Evolutionary conservation across 129 eudicot species (phyloP).

Genomic region (Solidago caesia): DNA sequence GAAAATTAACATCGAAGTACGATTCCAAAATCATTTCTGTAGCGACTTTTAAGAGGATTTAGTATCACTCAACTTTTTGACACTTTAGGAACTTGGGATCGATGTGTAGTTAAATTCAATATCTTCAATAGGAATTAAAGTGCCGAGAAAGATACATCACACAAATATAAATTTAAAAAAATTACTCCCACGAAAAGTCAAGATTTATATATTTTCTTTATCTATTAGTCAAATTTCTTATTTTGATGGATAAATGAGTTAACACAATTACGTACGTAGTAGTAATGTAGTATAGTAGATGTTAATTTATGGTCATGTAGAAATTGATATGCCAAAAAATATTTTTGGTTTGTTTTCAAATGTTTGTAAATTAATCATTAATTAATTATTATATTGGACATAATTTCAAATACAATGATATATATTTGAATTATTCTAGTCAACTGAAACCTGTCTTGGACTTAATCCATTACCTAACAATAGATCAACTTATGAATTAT

Average conservation of each 20-base stretch:
- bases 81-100: constrained; percentile 23
- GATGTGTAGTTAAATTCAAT: constrained; percentile 10
- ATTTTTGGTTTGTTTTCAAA: too few species aligned
- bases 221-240: neutral
- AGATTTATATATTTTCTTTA: neutral
- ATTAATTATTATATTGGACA: neutral
- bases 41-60: neutral
- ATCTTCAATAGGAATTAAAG: constrained; percentile 22
- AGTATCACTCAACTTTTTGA: constrained; percentile 8
- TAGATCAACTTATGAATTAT: too few species aligned
- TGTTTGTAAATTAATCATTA: neutral
- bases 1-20: neutral
- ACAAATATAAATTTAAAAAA: neutral
- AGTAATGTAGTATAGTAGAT: too few species aligned
- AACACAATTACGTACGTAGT: neutral
- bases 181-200: constrained; percentile 20
- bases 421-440: too few species aligned
- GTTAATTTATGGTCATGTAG: too few species aligned
- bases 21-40: neutral
- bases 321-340: too few species aligned
- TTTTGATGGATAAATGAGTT: too few species aligned
- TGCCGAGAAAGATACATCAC: neutral
- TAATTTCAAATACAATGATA: too few species aligned
- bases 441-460: too few species aligned
- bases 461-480: too few species aligned